Evolutionary conservation across 2,329 filamentous ascomycete genomes (phyloP).

Genomic region (Pezicula carpinea): DNA sequence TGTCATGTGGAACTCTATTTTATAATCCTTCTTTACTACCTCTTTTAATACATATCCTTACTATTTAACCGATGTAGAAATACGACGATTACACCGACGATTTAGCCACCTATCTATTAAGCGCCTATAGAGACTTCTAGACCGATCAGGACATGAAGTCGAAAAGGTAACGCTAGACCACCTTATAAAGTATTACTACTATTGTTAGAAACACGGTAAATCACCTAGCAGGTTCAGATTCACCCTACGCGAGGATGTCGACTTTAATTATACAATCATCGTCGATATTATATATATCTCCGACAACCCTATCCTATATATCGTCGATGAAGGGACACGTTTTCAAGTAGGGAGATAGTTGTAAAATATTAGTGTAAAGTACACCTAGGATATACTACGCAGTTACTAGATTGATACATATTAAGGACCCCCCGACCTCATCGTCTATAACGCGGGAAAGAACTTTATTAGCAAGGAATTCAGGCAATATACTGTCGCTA

Average conservation of each 20-base stretch:
- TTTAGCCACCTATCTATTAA: background rate
- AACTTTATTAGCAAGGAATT: constrained; percentile 7
- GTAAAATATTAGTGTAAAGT: background rate
- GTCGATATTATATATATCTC: constrained; percentile 7
- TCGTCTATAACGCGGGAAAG: constrained; percentile 2
- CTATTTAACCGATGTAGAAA: constrained; percentile 1
- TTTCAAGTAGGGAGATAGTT: constrained; percentile 2
- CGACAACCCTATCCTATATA: constrained; percentile 1
- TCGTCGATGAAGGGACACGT: background rate
- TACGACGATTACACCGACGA: constrained; percentile 1
- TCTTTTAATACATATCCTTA: background rate
- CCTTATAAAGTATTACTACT: background rate
- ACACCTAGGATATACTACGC: constrained; percentile 2
- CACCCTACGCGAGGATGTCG: constrained; percentile 1
- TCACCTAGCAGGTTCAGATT: constrained; percentile 3
- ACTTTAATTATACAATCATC: constrained; percentile 6
- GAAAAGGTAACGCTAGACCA: background rate
- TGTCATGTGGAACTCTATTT: constrained; percentile 2
- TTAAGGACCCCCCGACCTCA: background rate
- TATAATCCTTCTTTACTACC: background rate
- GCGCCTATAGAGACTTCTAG: background rate
- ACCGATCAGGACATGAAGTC: background rate
- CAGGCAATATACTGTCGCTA: background rate
- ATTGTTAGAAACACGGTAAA: constrained; percentile 1
- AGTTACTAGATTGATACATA: constrained; percentile 7